phyloP scores from a whole-genome alignment of 352 stramenopile species.

The Phytophthora nicotianae region DNA sequence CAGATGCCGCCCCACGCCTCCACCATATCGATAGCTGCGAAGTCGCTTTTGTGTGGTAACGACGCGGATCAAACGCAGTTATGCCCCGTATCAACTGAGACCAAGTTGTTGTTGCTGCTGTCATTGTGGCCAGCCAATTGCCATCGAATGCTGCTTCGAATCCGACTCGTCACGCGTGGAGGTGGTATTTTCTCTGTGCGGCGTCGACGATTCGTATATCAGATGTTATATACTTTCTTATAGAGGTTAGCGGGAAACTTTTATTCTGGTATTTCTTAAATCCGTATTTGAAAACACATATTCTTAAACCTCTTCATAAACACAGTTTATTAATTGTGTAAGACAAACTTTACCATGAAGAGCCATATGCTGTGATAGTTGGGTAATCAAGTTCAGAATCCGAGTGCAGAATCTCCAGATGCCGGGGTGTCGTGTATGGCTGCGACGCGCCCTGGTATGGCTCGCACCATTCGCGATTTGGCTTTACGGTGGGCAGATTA shows the following conservation, averaged over 20 bases:
- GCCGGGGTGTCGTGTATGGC: conserved; percentile 15
- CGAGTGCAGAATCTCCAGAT: conserved; percentile 19
- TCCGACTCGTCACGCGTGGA: conserved; percentile 8
- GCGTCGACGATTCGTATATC: conserved; percentile 15
- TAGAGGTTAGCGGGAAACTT: background rate
- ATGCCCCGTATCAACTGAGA: background rate
- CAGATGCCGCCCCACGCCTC: no score
- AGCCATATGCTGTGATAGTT: conserved; percentile 17
- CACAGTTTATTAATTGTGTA: conserved; percentile 1
- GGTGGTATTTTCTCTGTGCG: conserved; percentile 13
- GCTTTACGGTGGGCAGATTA: conserved; percentile 14
- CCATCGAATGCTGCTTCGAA: background rate
- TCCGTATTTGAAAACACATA: background rate
- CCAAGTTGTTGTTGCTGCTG: background rate
- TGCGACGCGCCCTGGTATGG: conserved; percentile 1
- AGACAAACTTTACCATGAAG: conserved; percentile 5
- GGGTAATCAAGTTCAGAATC: conserved; percentile 25
- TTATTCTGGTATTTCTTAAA: no score
- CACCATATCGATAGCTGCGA: no score
- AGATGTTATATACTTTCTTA: conserved; percentile 27
- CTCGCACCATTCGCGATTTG: conserved; percentile 22
- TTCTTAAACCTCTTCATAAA: background rate
- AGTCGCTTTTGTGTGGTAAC: background rate
- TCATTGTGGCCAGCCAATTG: conserved; percentile 11
- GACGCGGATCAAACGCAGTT: background rate